Evolutionary conservation across 2,329 filamentous ascomycete species (phyloP).

Genomic region (Cryphonectria radicalis): DNA sequence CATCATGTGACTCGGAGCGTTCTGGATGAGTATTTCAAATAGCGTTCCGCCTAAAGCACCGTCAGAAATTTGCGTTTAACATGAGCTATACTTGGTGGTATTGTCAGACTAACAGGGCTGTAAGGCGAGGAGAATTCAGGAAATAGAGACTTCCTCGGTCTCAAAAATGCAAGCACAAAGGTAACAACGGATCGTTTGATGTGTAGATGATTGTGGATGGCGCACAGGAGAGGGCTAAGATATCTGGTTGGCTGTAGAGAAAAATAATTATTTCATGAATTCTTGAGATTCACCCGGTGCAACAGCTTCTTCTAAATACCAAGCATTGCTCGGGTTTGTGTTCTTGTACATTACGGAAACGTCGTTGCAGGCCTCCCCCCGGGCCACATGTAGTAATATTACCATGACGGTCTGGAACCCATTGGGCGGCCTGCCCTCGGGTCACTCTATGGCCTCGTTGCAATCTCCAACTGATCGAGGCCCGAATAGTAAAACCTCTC

Average conservation of each 20-base stretch:
- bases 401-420: neutral
- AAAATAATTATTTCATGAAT: too few species aligned
- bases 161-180: neutral
- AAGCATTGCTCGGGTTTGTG: neutral
- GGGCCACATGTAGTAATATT: slow-evolving; percentile 8
- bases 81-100: neutral
- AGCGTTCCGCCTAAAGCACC: neutral
- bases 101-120: neutral
- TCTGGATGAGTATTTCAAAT: too few species aligned
- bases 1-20: neutral
- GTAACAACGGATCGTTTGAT: neutral
- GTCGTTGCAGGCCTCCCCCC: neutral
- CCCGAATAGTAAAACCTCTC: neutral
- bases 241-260: neutral
- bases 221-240: neutral
- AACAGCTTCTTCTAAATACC: neutral
- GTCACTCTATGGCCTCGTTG: neutral
- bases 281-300: neutral
- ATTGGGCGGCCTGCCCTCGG: neutral
- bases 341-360: neutral
- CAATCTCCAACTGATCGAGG: neutral
- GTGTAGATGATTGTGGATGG: neutral
- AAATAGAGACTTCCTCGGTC: neutral
- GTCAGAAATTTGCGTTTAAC: neutral
- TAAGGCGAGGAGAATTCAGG: neutral